Evolutionary conservation across 352 stramenopile species (phyloP).

Genomic region (Phytophthora brassicae): DNA sequence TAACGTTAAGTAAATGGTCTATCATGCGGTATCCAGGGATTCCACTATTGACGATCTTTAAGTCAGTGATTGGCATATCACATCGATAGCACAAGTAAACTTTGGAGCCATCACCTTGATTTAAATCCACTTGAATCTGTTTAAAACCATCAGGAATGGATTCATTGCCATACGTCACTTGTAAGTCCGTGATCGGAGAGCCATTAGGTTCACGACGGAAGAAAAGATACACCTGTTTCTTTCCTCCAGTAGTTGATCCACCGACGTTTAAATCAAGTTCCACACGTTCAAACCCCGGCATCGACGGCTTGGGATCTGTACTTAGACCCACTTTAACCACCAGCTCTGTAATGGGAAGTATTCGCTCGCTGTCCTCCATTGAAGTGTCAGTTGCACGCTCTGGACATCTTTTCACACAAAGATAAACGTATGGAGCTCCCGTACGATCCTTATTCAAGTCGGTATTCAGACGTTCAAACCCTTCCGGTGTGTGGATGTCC

Average conservation of each 20-base stretch:
- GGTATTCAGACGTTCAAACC: constrained; percentile 79
- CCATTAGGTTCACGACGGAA: constrained; percentile 70
- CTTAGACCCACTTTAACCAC: constrained; percentile 66
- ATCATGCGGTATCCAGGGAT: constrained; percentile 86
- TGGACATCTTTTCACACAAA: constrained; percentile 77
- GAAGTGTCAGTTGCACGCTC: constrained; percentile 40
- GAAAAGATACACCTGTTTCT: constrained; percentile 89
- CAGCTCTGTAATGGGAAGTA: constrained; percentile 80
- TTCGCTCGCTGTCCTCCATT: constrained; percentile 27
- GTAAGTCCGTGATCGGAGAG: constrained; percentile 84
- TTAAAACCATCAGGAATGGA: constrained; percentile 86
- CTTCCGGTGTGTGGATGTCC: constrained; percentile 62
- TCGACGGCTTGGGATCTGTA: constrained; percentile 58
- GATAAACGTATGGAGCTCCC: constrained; percentile 77
- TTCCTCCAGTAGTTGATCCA: constrained; percentile 41
- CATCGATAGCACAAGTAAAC: constrained; percentile 87
- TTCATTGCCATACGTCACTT: constrained; percentile 81
- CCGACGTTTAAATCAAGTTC: constrained; percentile 84
- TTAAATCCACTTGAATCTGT: constrained; percentile 83
- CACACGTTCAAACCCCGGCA: constrained; percentile 77
- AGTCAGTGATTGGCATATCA: constrained; percentile 87
- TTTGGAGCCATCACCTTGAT: constrained; percentile 81
- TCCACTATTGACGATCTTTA: constrained; percentile 83
- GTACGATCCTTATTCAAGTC: constrained; percentile 86
- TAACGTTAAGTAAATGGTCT: constrained; percentile 72